Evolutionary conservation across 2,329 filamentous ascomycete species (phyloP), one percentile per base, ranked within the genome.

Genomic region (Hypoxylon sp.): DNA sequence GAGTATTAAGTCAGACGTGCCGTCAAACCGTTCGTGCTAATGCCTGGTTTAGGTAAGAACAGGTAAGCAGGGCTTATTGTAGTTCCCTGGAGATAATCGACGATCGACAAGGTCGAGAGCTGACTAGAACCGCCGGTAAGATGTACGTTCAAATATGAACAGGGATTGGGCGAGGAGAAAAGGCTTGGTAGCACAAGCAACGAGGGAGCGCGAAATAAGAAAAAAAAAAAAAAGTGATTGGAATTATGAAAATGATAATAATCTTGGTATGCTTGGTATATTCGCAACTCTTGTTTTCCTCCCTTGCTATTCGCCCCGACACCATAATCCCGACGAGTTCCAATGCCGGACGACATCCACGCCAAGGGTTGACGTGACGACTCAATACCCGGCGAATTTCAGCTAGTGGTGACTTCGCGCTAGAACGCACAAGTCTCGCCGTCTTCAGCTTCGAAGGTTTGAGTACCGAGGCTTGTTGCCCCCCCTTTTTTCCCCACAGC

Each of bases 61-160:
- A n/a, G 12, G 16, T 16, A 44, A 20, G 52, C 28, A n/a, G n/a
- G n/a, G n/a, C n/a, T n/a, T n/a, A n/a, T 30, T 33, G 49, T 55
- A 22, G 12, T 28, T n/a, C 46, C 58, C 16, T 11, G 7, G 36
- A 14, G 28, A 11, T 50, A 36, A 64, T 49, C 32, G 53, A 30
- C 36, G 57, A 61, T 65, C 57, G 57, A 65, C 52, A 65, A n/a
- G 52, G 52, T 54, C 53, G 28, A 58, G 28, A 58, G 40, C 52
- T 52, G 45, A 61, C 42, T 40, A 58, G 46, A 44, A 26, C 3
- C 6, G 24, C 24, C 6, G n/a, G 48, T 24, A 36, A 33, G n/a
- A n/a, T n/a, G n/a, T n/a, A n/a, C n/a, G n/a, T n/a, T n/a, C n/a
- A 50, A 54, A 44, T 14, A 51, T 46, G 42, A 40, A 42, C 63